These are phyloP conservation scores for Fusarium anguioides DNA, from an alignment of 2,329 filamentous ascomycete genomes.

Conservation along the genomic window DNA sequence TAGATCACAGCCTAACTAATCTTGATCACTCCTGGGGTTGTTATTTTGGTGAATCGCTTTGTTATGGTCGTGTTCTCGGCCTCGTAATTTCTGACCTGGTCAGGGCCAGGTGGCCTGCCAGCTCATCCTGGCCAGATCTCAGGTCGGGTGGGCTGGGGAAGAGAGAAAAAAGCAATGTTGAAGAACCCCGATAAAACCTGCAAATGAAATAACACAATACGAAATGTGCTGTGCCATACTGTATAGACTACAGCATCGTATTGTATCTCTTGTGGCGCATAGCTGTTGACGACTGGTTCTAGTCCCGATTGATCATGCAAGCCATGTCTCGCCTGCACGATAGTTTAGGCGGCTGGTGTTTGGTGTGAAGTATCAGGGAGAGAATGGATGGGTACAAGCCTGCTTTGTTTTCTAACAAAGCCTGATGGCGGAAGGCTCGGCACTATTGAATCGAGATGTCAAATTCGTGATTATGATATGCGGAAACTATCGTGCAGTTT, in stretches of 20 bases:
- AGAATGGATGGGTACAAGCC: conserved; percentile 1
- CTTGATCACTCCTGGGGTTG: neutral
- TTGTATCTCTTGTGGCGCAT: conserved; percentile 31
- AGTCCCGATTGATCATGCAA: conserved; percentile 38
- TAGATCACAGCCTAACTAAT: conserved; percentile 20
- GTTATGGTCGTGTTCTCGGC: conserved; percentile 31
- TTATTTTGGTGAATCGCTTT: conserved; percentile 24
- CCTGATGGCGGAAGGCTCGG: conserved; percentile 22
- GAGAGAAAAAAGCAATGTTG: conserved; percentile 5
- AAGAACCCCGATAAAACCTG: conserved; percentile 5
- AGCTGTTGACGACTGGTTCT: conserved; percentile 26
- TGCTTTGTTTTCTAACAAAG: conserved; percentile 19
- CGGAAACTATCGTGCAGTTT: conserved; percentile 31
- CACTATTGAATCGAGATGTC: conserved; percentile 19
- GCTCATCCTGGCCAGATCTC: conserved; percentile 39
- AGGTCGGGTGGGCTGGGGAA: conserved; percentile 34
- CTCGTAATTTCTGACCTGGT: conserved; percentile 31
- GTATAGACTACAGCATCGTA: conserved; percentile 13
- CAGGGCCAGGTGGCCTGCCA: conserved; percentile 14
- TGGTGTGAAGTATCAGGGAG: neutral
- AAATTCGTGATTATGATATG: conserved; percentile 10
- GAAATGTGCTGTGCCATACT: conserved; percentile 15
- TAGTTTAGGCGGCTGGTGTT: conserved; percentile 9
- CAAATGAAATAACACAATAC: conserved; percentile 11
- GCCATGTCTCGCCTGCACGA: conserved; percentile 40